Conservation (phyloP, 345 rosid genomes). For the Aurinia saxatilis region DNA sequence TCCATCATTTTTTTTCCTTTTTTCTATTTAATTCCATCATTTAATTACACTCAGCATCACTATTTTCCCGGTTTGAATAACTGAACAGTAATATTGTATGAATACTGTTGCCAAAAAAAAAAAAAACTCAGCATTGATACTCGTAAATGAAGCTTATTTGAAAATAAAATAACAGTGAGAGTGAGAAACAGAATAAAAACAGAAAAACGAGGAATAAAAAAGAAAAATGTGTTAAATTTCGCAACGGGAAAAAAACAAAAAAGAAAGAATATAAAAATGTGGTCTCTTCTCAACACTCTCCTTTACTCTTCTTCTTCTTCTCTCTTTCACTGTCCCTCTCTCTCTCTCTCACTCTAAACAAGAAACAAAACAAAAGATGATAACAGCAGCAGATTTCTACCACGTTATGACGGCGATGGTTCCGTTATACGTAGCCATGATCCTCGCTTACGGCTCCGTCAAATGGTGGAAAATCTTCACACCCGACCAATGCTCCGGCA, state of each 20-base stretch:
- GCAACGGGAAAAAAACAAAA: neutral
- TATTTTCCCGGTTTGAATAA: no score
- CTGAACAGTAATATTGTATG: no score
- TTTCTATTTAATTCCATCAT: no score
- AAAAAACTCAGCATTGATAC: no score
- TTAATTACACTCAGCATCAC: no score
- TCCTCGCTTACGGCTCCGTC: constrained; percentile 90
- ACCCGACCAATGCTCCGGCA: constrained; percentile 96
- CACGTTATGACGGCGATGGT: constrained; percentile 99
- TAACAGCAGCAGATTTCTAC: constrained; percentile 66
- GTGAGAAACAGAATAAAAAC: no score
- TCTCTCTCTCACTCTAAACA: neutral
- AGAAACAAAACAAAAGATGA: constrained; percentile 50
- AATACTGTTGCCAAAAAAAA: no score
- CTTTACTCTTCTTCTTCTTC: constrained; percentile 13
- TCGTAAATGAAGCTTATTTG: no score
- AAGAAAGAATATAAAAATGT: constrained; percentile 18
- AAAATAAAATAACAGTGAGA: no score
- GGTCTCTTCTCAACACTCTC: neutral
- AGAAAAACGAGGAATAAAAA: neutral
- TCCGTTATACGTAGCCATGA: constrained; percentile 97
- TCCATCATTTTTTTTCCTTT: no score
- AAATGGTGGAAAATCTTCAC: constrained; percentile 99
- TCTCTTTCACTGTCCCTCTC: neutral
- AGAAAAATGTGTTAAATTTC: neutral